Evolutionary conservation across 2,329 filamentous ascomycete genomes (phyloP).

Genomic region (Pseudopyricularia javanii): DNA sequence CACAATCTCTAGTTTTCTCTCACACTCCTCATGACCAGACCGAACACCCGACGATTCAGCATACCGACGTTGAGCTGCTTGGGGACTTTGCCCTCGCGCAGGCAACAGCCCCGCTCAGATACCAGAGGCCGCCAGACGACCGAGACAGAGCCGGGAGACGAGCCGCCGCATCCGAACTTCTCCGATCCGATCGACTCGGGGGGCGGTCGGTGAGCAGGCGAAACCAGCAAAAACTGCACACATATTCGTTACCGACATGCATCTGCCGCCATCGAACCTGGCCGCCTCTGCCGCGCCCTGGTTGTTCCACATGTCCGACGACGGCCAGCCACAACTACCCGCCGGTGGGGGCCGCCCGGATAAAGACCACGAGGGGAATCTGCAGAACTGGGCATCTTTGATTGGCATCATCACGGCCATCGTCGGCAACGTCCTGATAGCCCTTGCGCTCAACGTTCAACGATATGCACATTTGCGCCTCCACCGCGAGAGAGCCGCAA

Average conservation of each 20-base stretch:
- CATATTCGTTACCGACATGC: conserved; percentile 3
- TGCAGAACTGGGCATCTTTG: conserved; percentile 74
- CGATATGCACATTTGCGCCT: conserved; percentile 87
- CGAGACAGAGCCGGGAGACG: neutral
- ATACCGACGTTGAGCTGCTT: conserved; percentile 8
- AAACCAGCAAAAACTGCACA: neutral
- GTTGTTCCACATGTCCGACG: conserved; percentile 3
- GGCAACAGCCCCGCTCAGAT: neutral
- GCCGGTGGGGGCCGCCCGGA: conserved; percentile 5
- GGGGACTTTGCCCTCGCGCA: conserved; percentile 2
- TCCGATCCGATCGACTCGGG: neutral
- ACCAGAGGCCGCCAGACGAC: neutral
- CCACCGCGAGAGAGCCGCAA: conserved; percentile 53
- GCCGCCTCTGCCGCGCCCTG: neutral
- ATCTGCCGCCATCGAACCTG: neutral
- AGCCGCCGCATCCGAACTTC: neutral
- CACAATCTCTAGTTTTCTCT: conserved; percentile 2
- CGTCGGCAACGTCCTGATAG: conserved; percentile 84
- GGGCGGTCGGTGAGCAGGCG: neutral
- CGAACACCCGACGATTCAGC: conserved; percentile 1
- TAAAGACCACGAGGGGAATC: conserved; percentile 29
- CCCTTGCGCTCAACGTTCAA: conserved; percentile 90
- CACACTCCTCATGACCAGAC: neutral
- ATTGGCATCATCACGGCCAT: conserved; percentile 94
- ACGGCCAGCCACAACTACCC: conserved; percentile 6